These are phyloP conservation scores for Corymbia citriodora DNA, from an alignment of 441 rosid species.

Conservation along the genomic window DNA sequence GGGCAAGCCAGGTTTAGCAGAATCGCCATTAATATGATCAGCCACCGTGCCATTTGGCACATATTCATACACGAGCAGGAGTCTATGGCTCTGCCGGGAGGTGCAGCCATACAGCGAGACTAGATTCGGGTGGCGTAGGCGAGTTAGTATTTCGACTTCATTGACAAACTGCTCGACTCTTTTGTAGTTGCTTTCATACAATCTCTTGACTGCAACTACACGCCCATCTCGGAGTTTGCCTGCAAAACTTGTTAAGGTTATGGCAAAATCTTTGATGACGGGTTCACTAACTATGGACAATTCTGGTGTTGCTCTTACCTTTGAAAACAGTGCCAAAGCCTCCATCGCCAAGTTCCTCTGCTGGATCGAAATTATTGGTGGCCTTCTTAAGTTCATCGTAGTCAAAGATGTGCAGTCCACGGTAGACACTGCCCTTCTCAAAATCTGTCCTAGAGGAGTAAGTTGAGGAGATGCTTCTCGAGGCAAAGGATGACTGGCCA, in stretches of 20 bases:
- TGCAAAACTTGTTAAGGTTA: background rate
- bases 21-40: background rate
- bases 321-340: constrained; percentile 12
- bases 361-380: constrained; percentile 2
- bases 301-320: background rate
- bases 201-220: constrained; percentile 4
- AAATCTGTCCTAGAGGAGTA: constrained; percentile 1
- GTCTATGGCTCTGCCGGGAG: constrained; percentile 2
- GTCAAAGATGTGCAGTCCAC: background rate
- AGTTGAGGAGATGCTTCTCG: background rate
- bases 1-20: background rate
- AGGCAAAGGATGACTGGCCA: background rate
- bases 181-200: constrained; percentile 12
- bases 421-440: background rate
- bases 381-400: background rate
- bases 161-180: constrained; percentile 5
- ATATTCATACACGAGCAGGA: constrained; percentile 9
- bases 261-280: background rate
- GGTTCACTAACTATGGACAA: background rate
- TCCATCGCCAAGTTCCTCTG: constrained; percentile 8
- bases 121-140: constrained; percentile 3
- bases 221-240: constrained; percentile 12
- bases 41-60: constrained; percentile 5
- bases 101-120: constrained; percentile 9
- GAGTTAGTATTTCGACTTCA: background rate